Conservation (phyloP, 2,329 filamentous ascomycete species). For the Hymenoscyphus albidus region DNA sequence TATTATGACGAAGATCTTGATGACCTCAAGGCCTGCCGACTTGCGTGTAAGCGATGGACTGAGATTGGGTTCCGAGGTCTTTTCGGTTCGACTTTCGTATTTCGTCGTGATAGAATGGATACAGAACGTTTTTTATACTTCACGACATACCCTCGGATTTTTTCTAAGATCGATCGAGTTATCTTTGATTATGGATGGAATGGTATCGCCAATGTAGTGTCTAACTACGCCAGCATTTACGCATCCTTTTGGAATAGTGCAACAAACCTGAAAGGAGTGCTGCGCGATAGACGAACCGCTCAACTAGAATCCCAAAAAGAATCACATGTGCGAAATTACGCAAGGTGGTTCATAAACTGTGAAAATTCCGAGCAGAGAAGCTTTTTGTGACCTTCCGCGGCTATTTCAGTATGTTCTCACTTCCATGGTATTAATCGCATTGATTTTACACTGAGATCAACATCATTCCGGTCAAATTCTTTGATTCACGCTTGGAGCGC, state of each 20-base stretch:
- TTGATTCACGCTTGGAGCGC: neutral
- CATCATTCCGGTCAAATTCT: neutral
- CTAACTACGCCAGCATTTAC: too few relatives aligned
- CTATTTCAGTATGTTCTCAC: too few relatives aligned
- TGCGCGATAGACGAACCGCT: too few relatives aligned
- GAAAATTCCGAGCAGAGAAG: too few relatives aligned
- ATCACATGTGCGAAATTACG: too few relatives aligned
- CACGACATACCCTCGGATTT: neutral
- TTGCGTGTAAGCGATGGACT: neutral
- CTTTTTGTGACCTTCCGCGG: too few relatives aligned
- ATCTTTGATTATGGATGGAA: neutral
- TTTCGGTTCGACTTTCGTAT: neutral
- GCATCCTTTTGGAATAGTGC: too few relatives aligned
- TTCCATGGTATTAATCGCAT: neutral
- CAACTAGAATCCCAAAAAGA: too few relatives aligned
- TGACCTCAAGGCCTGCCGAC: neutral
- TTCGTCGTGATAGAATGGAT: neutral
- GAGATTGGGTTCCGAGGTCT: neutral
- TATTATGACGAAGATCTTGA: too few relatives aligned
- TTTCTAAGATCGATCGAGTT: neutral
- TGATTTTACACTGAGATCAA: neutral
- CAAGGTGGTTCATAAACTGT: too few relatives aligned
- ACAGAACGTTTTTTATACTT: neutral
- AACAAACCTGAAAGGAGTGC: too few relatives aligned
- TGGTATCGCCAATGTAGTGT: neutral